Percentiles rank a stretch among this genome's conserved stretches.
phyloP scores from a whole-genome alignment of 139 green algal genomes.

The Dunaliella primolecta region DNA sequence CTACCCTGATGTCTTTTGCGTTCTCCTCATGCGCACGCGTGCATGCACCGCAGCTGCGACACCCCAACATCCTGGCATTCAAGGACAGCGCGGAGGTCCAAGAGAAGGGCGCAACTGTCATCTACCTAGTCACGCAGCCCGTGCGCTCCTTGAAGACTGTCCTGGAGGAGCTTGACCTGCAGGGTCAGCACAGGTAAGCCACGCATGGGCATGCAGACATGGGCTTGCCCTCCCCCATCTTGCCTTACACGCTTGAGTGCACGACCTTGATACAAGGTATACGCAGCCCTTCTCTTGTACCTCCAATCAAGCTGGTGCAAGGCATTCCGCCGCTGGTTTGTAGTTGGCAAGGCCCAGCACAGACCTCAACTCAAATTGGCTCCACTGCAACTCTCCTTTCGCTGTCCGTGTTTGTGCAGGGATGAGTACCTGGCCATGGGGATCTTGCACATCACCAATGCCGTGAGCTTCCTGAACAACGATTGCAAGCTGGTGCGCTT shows the following conservation, averaged over 20 bases:
- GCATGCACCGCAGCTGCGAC: slow-evolving; percentile 61
- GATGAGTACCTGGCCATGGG: slow-evolving; percentile 90
- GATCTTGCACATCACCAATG: slow-evolving; percentile 80
- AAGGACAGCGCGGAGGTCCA: slow-evolving; percentile 77
- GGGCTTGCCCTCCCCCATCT: too few species aligned
- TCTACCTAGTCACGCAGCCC: slow-evolving; percentile 86
- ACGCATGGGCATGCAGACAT: background rate
- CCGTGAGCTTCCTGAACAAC: slow-evolving; percentile 94
- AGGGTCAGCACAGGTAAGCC: slow-evolving; percentile 46
- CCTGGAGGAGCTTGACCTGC: slow-evolving; percentile 57
- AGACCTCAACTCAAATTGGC: too few species aligned
- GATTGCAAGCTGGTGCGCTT: slow-evolving; percentile 85
- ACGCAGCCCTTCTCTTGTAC: too few species aligned
- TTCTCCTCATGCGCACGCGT: background rate
- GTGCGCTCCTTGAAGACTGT: slow-evolving; percentile 66
- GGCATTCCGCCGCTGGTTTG: too few species aligned
- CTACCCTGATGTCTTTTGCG: background rate
- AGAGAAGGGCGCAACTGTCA: slow-evolving; percentile 56
- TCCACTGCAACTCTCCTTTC: too few species aligned
- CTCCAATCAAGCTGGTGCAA: too few species aligned
- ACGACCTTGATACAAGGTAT: too few species aligned
- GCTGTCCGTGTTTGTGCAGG: too few species aligned
- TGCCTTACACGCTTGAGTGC: too few species aligned
- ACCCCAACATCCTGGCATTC: slow-evolving; percentile 83
- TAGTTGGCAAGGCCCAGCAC: too few species aligned